These are phyloP conservation scores for Phascolomyces articulosus DNA, from an alignment of 371 early-diverging fungal genomes.

Conservation along the genomic window DNA sequence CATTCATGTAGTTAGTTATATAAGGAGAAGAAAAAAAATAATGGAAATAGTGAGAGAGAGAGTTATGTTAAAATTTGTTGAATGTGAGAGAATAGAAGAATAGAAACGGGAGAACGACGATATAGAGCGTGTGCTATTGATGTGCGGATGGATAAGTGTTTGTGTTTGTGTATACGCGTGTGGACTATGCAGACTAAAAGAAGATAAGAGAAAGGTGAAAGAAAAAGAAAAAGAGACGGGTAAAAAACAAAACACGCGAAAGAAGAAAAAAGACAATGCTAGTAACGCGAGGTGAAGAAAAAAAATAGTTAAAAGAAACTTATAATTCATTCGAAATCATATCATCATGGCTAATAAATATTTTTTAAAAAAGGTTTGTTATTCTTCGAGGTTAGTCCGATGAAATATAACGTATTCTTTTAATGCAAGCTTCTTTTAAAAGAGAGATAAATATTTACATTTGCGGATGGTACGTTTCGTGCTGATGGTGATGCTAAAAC, in stretches of 20 bases:
- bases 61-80: neutral
- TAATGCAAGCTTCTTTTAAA: too few species aligned
- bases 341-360: neutral
- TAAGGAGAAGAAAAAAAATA: neutral
- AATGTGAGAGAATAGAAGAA: neutral
- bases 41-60: neutral
- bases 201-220: neutral
- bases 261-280: slow-evolving; percentile 1
- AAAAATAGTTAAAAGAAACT: slow-evolving; percentile 2
- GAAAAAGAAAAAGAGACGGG: neutral
- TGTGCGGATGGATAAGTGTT: too few species aligned
- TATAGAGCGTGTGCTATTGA: too few species aligned
- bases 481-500: slow-evolving; percentile 21
- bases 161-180: neutral
- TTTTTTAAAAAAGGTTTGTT: too few species aligned
- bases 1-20: neutral
- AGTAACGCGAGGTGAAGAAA: neutral
- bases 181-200: neutral
- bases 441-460: slow-evolving; percentile 17
- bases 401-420: too few species aligned
- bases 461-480: slow-evolving; percentile 21
- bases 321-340: too few species aligned
- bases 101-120: neutral
- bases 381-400: too few species aligned
- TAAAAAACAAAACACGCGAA: neutral